Evolutionary conservation across 257 asterid genomes (phyloP).

Genomic region (Rehmannia glutinosa): DNA sequence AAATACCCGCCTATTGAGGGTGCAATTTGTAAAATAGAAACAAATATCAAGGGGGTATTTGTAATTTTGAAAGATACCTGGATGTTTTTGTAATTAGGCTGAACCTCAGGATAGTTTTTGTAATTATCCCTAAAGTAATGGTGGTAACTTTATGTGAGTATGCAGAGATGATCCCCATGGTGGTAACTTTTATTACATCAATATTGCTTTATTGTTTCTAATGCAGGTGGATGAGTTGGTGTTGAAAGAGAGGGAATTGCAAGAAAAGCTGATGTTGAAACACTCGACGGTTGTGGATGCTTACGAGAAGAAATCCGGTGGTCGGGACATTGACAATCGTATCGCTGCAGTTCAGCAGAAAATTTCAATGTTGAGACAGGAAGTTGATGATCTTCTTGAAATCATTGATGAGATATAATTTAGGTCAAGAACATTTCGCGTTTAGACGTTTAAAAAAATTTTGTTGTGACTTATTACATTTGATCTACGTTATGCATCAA

Average conservation of each 20-base stretch:
- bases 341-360: slow-evolving; percentile 80
- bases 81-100: no score
- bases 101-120: not conserved
- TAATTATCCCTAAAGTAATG: not conserved
- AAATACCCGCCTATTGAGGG: no score
- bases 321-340: slow-evolving; percentile 74
- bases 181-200: not conserved
- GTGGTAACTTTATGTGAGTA: not conserved
- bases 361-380: slow-evolving; percentile 70
- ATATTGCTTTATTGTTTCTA: not conserved
- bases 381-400: slow-evolving; percentile 86
- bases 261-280: slow-evolving; percentile 82
- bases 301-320: slow-evolving; percentile 78
- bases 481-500: no score
- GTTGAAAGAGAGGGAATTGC: slow-evolving; percentile 79
- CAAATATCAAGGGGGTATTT: not conserved
- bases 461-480: no score
- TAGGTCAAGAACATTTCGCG: not conserved
- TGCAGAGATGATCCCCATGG: not conserved
- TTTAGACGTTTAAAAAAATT: not conserved
- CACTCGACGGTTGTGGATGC: slow-evolving; percentile 77
- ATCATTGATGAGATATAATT: slow-evolving; percentile 72
- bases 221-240: slow-evolving; percentile 82
- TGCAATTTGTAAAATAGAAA: no score
- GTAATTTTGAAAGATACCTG: not conserved